Base-by-base conservation (phyloP, 805 yeast genomes). In the Metschnikowia lachancei region DNA sequence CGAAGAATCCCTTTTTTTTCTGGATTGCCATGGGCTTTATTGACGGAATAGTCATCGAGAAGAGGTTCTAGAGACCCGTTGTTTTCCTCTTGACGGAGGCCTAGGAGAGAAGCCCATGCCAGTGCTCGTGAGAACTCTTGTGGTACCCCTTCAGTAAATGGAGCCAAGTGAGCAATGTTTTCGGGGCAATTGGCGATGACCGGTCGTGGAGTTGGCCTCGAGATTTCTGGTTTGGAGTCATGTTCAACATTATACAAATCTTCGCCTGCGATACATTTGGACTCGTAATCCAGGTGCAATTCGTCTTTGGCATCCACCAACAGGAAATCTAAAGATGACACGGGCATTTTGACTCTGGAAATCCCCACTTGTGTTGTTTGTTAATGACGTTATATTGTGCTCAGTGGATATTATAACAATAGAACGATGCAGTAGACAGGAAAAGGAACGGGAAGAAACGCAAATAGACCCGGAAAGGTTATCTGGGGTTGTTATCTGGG, bases 301-400 rank as follows among this genome's bases (percentile, higher is more conserved):
- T 18, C 30, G 9, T 19, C 29, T 9, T n/a, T 26, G 16, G 47
- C 47, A 12, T 44, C 47, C 9, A 44, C 32, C 29, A 44, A 30
- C 47, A 44, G 47, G 16, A 9, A 39, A 2, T 44, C 43, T 43
- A 44, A 36, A 2, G 45, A 42, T 5, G 45, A 42, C 11, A 42
- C 40, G 2, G 45, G 45, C 45, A 42, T 42, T 14, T 29, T 42
- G 29, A 11, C 9, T 26, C 29, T 26, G 8, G 29, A n/a, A n/a
- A n/a, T n/a, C n/a, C n/a, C n/a, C n/a, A n/a, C n/a, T n/a, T n/a
- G n/a, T n/a, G n/a, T n/a, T n/a, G n/a, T n/a, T n/a, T n/a, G n/a
- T n/a, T n/a, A n/a, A n/a, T n/a, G n/a, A n/a, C n/a, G n/a, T n/a
- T n/a, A n/a, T n/a, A n/a, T n/a, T n/a, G n/a, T n/a, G n/a, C n/a